These are phyloP conservation scores for Houttuynia cordata DNA, from an alignment of 164 flowering plant genomes.

Conservation along the genomic window DNA sequence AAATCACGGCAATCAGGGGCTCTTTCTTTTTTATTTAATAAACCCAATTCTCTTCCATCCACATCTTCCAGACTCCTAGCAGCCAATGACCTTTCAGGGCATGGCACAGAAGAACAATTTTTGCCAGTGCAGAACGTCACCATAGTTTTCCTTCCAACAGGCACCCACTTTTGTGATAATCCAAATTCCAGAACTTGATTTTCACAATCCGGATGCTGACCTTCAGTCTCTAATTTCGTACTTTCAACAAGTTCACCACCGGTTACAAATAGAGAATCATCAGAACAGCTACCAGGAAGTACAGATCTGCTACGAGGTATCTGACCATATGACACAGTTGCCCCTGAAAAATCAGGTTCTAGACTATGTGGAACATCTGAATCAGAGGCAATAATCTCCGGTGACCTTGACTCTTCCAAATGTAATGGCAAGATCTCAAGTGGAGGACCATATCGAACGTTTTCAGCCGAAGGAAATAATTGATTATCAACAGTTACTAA, in stretches of 20 bases:
- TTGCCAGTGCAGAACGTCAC: background rate
- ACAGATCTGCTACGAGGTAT: background rate
- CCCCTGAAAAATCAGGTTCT: conserved; percentile 5
- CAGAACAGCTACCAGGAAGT: too few species aligned
- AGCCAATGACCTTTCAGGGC: too few species aligned
- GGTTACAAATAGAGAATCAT: conserved; percentile 9
- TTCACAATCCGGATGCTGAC: conserved; percentile 12
- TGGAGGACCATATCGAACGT: background rate
- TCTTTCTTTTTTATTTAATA: conserved; percentile 8
- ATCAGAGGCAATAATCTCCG: background rate
- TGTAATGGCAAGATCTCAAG: conserved; percentile 9
- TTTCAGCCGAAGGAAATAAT: background rate
- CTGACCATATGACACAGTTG: conserved; percentile 4
- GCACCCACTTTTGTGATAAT: conserved; percentile 35
- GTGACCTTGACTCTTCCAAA: conserved; percentile 9
- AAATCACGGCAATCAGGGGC: conserved; percentile 4
- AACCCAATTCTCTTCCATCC: conserved; percentile 7
- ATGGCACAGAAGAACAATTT: too few species aligned
- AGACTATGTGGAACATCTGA: conserved; percentile 2
- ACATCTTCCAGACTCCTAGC: conserved; percentile 3
- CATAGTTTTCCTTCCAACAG: conserved; percentile 27
- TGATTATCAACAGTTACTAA: background rate
- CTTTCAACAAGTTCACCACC: conserved; percentile 8
- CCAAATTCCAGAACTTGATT: conserved; percentile 23
- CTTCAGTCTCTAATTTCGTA: conserved; percentile 14